These are phyloP conservation scores for Penicillium cataractarum DNA, from an alignment of 495 filamentous ascomycete species.

Conservation along the genomic window DNA sequence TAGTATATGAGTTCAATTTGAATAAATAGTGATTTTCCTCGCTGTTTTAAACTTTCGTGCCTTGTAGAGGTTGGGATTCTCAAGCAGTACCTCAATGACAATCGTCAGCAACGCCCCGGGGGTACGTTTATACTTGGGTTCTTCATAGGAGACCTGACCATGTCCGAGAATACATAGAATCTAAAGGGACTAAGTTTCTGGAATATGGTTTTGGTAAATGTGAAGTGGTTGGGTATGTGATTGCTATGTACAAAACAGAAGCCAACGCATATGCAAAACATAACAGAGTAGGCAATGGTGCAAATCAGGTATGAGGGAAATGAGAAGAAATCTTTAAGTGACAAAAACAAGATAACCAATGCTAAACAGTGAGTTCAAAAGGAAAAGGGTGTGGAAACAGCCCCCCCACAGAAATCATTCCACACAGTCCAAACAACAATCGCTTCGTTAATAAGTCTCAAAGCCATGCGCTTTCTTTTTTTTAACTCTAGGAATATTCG, in stretches of 20 bases:
- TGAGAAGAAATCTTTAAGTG: not conserved
- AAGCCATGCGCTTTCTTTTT: not conserved
- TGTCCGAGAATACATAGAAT: not conserved
- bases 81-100: too few relatives aligned
- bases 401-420: not conserved
- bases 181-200: not conserved
- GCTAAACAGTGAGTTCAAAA: not conserved
- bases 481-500: conserved; percentile 5
- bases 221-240: not conserved
- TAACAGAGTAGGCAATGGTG: not conserved
- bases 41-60: not conserved
- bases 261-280: not conserved
- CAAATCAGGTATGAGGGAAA: not conserved
- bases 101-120: too few relatives aligned
- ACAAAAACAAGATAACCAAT: not conserved
- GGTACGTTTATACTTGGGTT: too few relatives aligned
- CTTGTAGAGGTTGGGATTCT: not conserved
- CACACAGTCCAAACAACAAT: conserved; percentile 1
- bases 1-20: conserved; percentile 17
- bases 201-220: not conserved
- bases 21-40: not conserved
- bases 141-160: too few relatives aligned
- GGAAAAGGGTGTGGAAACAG: not conserved
- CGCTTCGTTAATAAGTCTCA: not conserved
- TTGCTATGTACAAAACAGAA: conserved; percentile 1